Percentiles rank a stretch among this genome's conserved stretches.
Evolutionary conservation across 2,329 filamentous ascomycete genomes (phyloP).

Genomic region (Apiospora arundinis): DNA sequence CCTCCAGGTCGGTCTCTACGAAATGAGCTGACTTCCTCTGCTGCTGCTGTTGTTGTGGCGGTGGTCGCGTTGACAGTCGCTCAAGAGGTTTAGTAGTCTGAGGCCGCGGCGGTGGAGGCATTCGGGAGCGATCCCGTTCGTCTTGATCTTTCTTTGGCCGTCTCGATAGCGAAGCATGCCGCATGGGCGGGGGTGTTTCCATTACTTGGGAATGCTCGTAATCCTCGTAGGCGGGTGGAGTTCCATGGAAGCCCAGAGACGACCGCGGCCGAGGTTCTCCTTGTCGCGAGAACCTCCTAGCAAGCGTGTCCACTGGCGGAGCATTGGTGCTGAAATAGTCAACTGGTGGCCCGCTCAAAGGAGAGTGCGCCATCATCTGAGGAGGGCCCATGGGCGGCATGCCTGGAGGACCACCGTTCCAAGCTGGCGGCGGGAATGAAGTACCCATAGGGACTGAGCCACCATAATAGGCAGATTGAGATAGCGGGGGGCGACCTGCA

Average conservation of each 20-base stretch:
- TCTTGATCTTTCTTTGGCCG: slow-evolving; percentile 47
- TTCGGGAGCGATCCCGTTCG: slow-evolving; percentile 50
- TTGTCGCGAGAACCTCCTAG: slow-evolving; percentile 35
- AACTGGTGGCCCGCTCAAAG: slow-evolving; percentile 22
- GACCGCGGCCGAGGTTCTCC: slow-evolving; percentile 42
- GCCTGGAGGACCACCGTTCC: slow-evolving; percentile 2
- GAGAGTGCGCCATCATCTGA: slow-evolving; percentile 19
- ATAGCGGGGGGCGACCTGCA: slow-evolving; percentile 41
- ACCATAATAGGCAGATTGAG: slow-evolving; percentile 43
- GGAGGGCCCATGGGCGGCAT: slow-evolving; percentile 19
- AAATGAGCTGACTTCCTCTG: slow-evolving; percentile 40
- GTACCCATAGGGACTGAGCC: slow-evolving; percentile 35
- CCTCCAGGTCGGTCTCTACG: slow-evolving; percentile 29
- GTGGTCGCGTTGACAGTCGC: slow-evolving; percentile 39
- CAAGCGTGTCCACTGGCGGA: slow-evolving; percentile 24
- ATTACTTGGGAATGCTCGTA: slow-evolving; percentile 48
- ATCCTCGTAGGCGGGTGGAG: slow-evolving; percentile 41
- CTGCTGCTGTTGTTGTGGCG: slow-evolving; percentile 33
- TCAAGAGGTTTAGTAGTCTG: slow-evolving; percentile 40
- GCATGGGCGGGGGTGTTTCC: slow-evolving; percentile 42
- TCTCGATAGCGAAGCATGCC: slow-evolving; percentile 51
- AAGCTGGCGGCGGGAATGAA: slow-evolving; percentile 37
- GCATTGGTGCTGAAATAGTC: slow-evolving; percentile 24
- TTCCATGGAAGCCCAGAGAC: slow-evolving; percentile 46
- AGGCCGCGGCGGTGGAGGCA: slow-evolving; percentile 57